These are phyloP conservation scores for Perkinsus olseni DNA, from an alignment of 169 alveolate genomes.

Conservation along the genomic window DNA sequence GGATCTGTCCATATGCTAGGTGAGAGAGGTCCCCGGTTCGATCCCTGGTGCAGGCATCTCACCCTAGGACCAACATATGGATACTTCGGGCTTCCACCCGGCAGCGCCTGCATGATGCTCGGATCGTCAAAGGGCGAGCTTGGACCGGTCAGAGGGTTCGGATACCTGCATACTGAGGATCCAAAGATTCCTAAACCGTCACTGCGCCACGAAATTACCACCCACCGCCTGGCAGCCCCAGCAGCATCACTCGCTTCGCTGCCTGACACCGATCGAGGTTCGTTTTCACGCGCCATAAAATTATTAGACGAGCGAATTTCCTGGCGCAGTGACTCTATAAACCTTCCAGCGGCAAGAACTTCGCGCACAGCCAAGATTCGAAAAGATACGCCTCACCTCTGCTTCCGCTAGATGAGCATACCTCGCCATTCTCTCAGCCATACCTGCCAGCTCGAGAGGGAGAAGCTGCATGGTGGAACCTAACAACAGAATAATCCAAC, in stretches of 20 bases:
- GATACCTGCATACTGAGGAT: neutral
- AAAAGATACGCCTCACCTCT: neutral
- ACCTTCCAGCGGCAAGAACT: no score
- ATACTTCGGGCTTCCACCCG: neutral
- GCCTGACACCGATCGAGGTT: neutral
- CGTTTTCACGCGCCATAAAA: neutral
- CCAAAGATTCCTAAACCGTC: neutral
- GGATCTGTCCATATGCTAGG: no score
- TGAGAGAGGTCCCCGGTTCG: neutral
- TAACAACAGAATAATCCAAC: neutral
- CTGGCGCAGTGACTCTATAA: no score
- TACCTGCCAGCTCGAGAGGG: neutral
- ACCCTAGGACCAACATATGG: neutral
- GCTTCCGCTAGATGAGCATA: neutral
- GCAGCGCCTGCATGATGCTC: neutral
- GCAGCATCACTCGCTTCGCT: neutral
- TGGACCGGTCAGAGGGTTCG: neutral
- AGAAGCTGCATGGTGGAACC: neutral
- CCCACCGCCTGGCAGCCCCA: neutral
- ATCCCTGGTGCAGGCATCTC: neutral
- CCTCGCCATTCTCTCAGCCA: neutral
- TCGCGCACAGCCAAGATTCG: no score
- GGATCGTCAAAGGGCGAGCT: neutral
- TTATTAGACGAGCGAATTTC: no score
- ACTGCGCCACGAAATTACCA: conserved; percentile 3